A percentile compares a stretch with the other conserved stretches of the same genome.
Conservation (phyloP, 306 rosid genomes). For the Sechiopsis laciniata region DNA sequence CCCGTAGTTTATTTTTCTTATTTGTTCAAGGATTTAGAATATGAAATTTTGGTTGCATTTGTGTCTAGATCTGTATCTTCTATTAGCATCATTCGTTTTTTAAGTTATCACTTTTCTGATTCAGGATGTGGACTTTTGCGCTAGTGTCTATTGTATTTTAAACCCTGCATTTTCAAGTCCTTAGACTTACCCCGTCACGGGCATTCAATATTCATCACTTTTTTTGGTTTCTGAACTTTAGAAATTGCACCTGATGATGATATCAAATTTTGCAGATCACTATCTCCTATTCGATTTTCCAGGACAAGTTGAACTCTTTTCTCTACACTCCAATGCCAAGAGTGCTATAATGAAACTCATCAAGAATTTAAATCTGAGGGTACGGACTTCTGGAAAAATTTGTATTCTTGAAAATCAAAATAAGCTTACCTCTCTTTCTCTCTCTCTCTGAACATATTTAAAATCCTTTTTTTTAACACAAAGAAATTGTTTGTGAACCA, state of each 20-base stretch:
- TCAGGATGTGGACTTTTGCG: slow-evolving; percentile 1
- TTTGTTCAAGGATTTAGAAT: neutral
- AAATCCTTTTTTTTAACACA: too few relatives aligned
- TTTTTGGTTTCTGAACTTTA: neutral
- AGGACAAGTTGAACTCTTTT: slow-evolving; percentile 90
- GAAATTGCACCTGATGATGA: slow-evolving; percentile 22
- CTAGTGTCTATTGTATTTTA: neutral
- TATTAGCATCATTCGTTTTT: neutral
- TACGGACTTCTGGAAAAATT: slow-evolving; percentile 26
- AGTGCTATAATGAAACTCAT: slow-evolving; percentile 63
- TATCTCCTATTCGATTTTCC: slow-evolving; percentile 97
- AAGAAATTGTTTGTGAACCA: too few relatives aligned
- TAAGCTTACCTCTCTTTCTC: too few relatives aligned
- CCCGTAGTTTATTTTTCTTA: neutral
- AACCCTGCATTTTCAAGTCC: neutral
- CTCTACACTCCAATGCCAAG: slow-evolving; percentile 81
- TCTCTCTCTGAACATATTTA: too few relatives aligned
- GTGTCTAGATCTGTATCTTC: neutral
- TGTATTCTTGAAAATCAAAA: too few relatives aligned
- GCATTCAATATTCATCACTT: neutral
- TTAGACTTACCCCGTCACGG: neutral
- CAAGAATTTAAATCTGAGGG: slow-evolving; percentile 71
- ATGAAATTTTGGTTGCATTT: neutral
- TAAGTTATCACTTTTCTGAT: neutral
- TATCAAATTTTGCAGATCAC: slow-evolving; percentile 60